Evolutionary conservation across 768 basidiomycete genomes (phyloP), one percentile per base, ranked within the genome.

Genomic region (Tylopilus subfusipes): DNA sequence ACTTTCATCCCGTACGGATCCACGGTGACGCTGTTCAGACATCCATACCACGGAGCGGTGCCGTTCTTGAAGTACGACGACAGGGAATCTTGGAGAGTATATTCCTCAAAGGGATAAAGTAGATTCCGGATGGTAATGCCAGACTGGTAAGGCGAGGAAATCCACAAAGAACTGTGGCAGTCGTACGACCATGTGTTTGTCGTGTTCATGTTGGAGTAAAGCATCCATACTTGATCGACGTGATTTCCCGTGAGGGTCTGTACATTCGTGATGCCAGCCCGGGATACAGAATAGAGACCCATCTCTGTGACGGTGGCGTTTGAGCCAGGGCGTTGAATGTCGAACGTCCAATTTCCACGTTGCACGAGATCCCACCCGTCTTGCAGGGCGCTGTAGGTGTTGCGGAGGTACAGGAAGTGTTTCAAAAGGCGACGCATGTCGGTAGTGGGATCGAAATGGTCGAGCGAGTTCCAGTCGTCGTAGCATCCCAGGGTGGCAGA

Each of bases 361-460:
- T 89, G 84, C 16, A 86, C 85, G n/a, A 96, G 80, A 65, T 87
- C 80, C 63, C 85, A 91, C 3, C 94, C 94, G 62, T 97, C 94
- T 68, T 90, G 90, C 12, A 96, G 77, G 3, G 88, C 78, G 22
- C 78, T 81, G 70, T 87, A 96, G 14, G 76, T 71, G 7, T 68
- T 68, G 29, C 94, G 86, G 34, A 96, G 76, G 63, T 82, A 78
- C 53, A 86, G 69, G 73, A 91, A 86, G 50, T 88, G 90, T 18
- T 82, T 68, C 63, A 91, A 84, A 53, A 91, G 65, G 52, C 92
- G 85, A 36, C 88, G 82, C 36, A 80, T 79, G 63, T 90, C 85
- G 13, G 85, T 74, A 2, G 93, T 95, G 25, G 93, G 92, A 70
- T 97, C 94, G 68, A 96, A 96, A 68, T 97, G 94, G 63, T 97